phyloP scores from a whole-genome alignment of 495 filamentous ascomycete genomes.

The Lophiotrema nucula region DNA sequence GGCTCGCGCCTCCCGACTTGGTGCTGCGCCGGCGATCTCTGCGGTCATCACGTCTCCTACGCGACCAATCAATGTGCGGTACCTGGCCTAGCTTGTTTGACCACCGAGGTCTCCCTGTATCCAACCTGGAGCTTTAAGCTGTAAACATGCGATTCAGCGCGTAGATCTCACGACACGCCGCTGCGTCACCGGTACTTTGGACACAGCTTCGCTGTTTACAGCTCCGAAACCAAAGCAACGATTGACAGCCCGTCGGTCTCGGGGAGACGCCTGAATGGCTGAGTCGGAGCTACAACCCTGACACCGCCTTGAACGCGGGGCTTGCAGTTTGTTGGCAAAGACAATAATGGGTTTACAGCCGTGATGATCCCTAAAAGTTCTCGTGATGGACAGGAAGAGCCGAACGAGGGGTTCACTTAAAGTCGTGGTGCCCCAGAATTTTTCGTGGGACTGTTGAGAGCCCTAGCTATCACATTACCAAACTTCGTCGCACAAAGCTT shows the following conservation, averaged over 20 bases:
- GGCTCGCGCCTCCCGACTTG: conserved; percentile 25
- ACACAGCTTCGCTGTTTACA: background rate
- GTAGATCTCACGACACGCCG: conserved; percentile 5
- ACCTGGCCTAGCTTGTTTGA: conserved; percentile 14
- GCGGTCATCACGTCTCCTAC: conserved; percentile 3
- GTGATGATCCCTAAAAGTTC: conserved; percentile 12
- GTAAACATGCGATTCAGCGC: background rate
- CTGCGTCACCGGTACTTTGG: conserved; percentile 21
- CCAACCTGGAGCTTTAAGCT: conserved; percentile 4
- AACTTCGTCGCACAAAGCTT: background rate
- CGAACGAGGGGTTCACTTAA: conserved; percentile 7
- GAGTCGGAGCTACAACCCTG: conserved; percentile 6
- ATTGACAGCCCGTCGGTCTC: conserved; percentile 8
- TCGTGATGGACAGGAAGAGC: conserved; percentile 4
- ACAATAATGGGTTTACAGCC: conserved; percentile 9
- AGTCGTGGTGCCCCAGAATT: conserved; percentile 8
- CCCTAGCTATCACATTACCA: background rate
- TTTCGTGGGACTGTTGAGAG: background rate
- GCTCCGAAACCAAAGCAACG: conserved; percentile 5
- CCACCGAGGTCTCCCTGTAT: background rate
- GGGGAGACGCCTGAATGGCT: conserved; percentile 6
- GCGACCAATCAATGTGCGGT: conserved; percentile 16
- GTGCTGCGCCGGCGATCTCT: conserved; percentile 19
- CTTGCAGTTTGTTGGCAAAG: background rate
- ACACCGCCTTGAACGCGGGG: conserved; percentile 6